Evolutionary conservation across 495 filamentous ascomycete genomes (phyloP).

Genomic region (Sordaria brevicollis): DNA sequence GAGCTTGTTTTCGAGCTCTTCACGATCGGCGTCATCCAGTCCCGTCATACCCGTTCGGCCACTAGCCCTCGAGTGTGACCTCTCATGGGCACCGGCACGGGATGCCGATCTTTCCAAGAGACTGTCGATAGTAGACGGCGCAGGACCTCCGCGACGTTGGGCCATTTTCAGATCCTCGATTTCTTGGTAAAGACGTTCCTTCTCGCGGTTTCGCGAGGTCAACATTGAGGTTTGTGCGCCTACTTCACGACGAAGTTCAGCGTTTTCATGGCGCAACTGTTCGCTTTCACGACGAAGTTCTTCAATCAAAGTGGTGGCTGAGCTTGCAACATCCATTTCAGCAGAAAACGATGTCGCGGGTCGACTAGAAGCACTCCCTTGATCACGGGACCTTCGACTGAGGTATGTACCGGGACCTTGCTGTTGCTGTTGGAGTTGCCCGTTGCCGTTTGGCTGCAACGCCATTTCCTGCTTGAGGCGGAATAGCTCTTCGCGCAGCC

Average conservation of each 20-base stretch:
- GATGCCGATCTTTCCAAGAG: slow-evolving; percentile 90
- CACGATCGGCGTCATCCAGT: slow-evolving; percentile 72
- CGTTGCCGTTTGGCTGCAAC: slow-evolving; percentile 17
- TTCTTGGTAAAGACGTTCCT: slow-evolving; percentile 88
- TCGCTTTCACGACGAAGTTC: slow-evolving; percentile 53
- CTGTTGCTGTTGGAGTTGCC: slow-evolving; percentile 37
- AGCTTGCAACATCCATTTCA: slow-evolving; percentile 43
- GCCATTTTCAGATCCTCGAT: slow-evolving; percentile 92
- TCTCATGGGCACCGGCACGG: slow-evolving; percentile 53
- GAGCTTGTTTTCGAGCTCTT: slow-evolving; percentile 74
- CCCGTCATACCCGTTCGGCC: slow-evolving; percentile 48
- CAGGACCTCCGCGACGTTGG: slow-evolving; percentile 52
- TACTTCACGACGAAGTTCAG: slow-evolving; percentile 81
- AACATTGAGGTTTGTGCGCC: slow-evolving; percentile 97
- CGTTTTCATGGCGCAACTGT: slow-evolving; percentile 82
- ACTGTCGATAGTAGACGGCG: slow-evolving; percentile 68
- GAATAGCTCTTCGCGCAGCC: slow-evolving; percentile 74
- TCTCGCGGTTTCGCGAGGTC: slow-evolving; percentile 88
- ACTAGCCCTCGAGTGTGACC: slow-evolving; percentile 63
- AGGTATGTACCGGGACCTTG: slow-evolving; percentile 42
- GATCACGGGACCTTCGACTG: slow-evolving; percentile 48
- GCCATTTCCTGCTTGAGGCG: slow-evolving; percentile 56
- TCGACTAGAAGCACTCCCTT: slow-evolving; percentile 49
- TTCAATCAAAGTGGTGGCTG: slow-evolving; percentile 57
- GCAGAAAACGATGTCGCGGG: slow-evolving; percentile 52